Evolutionary conservation across 106 monocot genomes (phyloP).

Genomic region (Hemerocallis citrina): DNA sequence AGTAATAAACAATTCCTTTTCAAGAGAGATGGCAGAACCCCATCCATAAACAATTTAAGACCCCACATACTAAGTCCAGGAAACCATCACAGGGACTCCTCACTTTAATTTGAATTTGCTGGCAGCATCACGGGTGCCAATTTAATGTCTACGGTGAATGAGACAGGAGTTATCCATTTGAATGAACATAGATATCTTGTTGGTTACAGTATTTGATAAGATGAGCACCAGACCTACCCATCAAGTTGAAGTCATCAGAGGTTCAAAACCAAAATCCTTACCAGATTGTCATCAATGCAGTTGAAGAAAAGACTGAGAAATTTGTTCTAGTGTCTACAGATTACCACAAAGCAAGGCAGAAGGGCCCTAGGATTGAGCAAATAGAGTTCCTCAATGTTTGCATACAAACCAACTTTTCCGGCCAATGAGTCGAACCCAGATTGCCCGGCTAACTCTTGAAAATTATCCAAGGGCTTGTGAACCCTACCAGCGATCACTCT

Average conservation of each 20-base stretch:
- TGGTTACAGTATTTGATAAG: slow-evolving; percentile 2
- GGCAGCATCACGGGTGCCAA: not conserved
- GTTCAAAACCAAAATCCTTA: too few species aligned
- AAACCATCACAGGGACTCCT: not conserved
- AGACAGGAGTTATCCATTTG: not conserved
- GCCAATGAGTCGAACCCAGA: slow-evolving; percentile 75
- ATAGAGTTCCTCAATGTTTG: slow-evolving; percentile 80
- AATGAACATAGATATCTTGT: not conserved
- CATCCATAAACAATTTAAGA: not conserved
- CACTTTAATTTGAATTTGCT: not conserved
- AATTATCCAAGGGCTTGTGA: slow-evolving; percentile 78
- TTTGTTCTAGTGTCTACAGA: slow-evolving; percentile 51
- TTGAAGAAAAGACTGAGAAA: too few species aligned
- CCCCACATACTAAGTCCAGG: not conserved
- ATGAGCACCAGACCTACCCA: too few species aligned
- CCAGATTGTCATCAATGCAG: not conserved
- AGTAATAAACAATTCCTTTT: not conserved
- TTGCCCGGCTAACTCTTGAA: slow-evolving; percentile 39
- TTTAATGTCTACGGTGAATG: not conserved
- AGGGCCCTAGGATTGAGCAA: slow-evolving; percentile 73
- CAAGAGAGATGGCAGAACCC: not conserved
- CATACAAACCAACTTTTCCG: slow-evolving; percentile 65
- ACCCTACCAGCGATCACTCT: slow-evolving; percentile 88
- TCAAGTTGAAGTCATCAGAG: too few species aligned
- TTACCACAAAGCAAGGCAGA: slow-evolving; percentile 76